Evolutionary conservation across 441 rosid genomes (phyloP), one percentile per base, ranked within the genome.

Genomic region (Erodium trifolium): DNA sequence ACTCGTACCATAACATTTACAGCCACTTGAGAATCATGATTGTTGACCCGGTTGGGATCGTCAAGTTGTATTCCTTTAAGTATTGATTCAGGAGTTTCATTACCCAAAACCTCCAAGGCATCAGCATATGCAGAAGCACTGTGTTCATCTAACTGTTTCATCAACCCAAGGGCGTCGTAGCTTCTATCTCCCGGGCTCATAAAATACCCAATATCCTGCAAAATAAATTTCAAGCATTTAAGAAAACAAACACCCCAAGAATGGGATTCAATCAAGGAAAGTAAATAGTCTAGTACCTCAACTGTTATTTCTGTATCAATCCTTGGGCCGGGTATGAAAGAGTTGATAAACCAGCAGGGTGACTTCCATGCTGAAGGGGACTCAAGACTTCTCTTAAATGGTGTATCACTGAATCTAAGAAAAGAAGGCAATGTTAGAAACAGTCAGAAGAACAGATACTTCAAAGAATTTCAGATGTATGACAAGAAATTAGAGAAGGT

Each of bases 311-410:
- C 96, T 64, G 97, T 91, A 73, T 87, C 86, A 75, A 89, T 73
- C 75, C 92, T 84, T 70, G 96, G 89, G 63, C 98, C 96, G 8
- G 92, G 90, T 49, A 90, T 70, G 72, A 95, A 84, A 49, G 97
- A 83, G 81, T 92, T 90, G 7, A 92, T 67, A 73, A 89, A 95
- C 93, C 96, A 88, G 63, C 96, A 87, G 11, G 99, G 99, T 14
- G 99, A 95, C 74, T 90, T 95, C 99, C 98, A 95, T 53, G 95
- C 99, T 31, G 97, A 92, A 68, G 98, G 99, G 49, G 99, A 95
- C 77, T 95, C 98, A 10, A 89, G 75, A 71, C 93, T 87, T 80
- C 96, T 84, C 75, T 76, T 85, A 73, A 92, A 87, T 35, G 98
- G 98, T 71, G 97, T 94, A 65, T 82, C 96, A 71, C 96, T 86